These are phyloP conservation scores for Tetrahymena elliotti DNA, from an alignment of 73 alveolate species.

Conservation along the genomic window DNA sequence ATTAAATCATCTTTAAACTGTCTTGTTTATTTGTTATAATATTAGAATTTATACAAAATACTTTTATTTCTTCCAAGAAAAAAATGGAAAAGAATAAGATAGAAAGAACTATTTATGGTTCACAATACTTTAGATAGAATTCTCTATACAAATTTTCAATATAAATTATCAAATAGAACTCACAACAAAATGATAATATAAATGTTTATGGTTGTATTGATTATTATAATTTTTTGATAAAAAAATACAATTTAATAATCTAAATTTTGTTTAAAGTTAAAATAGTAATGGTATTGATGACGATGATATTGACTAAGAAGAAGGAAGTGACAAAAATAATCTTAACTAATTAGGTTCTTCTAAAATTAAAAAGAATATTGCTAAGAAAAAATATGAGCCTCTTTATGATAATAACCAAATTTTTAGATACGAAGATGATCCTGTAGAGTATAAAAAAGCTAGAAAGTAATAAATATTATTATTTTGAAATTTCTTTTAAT, in stretches of 20 bases:
- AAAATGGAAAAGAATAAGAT: too few relatives aligned
- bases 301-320: neutral
- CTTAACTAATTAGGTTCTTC: neutral
- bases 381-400: neutral
- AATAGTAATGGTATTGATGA: neutral
- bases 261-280: neutral
- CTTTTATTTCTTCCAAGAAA: too few relatives aligned
- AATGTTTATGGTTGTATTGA: too few relatives aligned
- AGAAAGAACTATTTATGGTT: too few relatives aligned
- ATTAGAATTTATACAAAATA: too few relatives aligned
- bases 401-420: neutral
- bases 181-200: too few relatives aligned
- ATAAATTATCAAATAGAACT: too few relatives aligned
- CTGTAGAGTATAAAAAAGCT: neutral
- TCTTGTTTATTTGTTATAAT: neutral
- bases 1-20: too few relatives aligned
- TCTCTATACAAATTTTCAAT: too few relatives aligned
- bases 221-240: too few relatives aligned
- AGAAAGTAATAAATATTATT: neutral
- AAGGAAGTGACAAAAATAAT: neutral
- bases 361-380: neutral
- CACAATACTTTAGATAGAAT: too few relatives aligned
- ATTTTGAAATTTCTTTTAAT: neutral
- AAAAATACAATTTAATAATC: neutral
- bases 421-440: neutral